Evolutionary conservation across 192 early-diverging fungal species (phyloP).

Genomic region (Dissophora globulifera): DNA sequence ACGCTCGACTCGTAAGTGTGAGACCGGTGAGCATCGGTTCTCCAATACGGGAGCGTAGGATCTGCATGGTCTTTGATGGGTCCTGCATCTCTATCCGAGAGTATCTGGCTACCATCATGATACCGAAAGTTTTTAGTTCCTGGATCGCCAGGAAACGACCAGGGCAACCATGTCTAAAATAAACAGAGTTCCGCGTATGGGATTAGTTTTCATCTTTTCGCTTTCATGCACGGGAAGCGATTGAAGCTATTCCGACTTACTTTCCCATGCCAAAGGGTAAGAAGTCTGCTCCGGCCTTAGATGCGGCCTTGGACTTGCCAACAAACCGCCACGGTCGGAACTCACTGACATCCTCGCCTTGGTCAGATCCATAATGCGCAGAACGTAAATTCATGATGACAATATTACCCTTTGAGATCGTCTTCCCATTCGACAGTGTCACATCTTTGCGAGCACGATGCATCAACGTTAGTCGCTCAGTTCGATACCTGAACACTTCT

Average conservation of each 20-base stretch:
- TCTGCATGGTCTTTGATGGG: slow-evolving; percentile 8
- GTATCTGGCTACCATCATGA: slow-evolving; percentile 15
- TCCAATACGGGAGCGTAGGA: slow-evolving; percentile 23
- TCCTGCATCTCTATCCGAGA: slow-evolving; percentile 40
- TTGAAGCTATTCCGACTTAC: slow-evolving; percentile 1
- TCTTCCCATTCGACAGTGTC: slow-evolving; percentile 40
- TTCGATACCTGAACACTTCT: slow-evolving; percentile 49
- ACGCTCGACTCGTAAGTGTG: slow-evolving; percentile 18
- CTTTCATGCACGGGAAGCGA: not conserved
- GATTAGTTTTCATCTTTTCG: not conserved
- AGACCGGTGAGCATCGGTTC: slow-evolving; percentile 8
- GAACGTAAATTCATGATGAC: slow-evolving; percentile 38
- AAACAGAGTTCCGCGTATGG: not conserved
- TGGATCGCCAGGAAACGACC: slow-evolving; percentile 50
- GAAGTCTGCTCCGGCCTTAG: slow-evolving; percentile 47
- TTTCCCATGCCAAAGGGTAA: slow-evolving; percentile 56
- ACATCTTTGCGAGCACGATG: slow-evolving; percentile 40
- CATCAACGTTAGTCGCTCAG: slow-evolving; percentile 8
- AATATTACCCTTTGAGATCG: slow-evolving; percentile 35
- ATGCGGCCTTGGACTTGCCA: slow-evolving; percentile 31
- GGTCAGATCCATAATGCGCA: slow-evolving; percentile 18
- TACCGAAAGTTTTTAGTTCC: slow-evolving; percentile 29
- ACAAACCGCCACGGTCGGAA: slow-evolving; percentile 58
- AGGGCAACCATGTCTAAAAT: slow-evolving; percentile 50
- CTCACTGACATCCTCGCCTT: slow-evolving; percentile 43